phyloP scores from a whole-genome alignment of 2,329 filamentous ascomycete genomes.

The Trichoderma koningiopsis region DNA sequence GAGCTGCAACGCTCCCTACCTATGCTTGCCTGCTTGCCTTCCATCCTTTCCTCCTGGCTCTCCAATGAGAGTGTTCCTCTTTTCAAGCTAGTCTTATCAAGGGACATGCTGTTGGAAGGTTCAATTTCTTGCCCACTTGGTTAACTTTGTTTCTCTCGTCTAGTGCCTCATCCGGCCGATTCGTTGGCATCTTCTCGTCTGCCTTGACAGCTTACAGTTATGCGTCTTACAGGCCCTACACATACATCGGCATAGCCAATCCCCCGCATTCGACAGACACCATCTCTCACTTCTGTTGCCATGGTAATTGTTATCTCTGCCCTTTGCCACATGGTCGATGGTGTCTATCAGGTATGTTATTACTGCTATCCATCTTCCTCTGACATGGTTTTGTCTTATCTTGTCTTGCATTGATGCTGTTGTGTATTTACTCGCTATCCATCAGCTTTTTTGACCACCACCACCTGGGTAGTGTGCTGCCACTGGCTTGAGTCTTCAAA shows the following conservation, averaged over 20 bases:
- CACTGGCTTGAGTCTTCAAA: neutral
- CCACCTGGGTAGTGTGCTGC: neutral
- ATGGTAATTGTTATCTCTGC: neutral
- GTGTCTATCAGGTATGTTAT: neutral
- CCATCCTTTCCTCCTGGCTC: neutral
- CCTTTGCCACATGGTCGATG: neutral
- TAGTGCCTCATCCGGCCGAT: conserved; percentile 3
- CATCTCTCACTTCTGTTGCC: neutral
- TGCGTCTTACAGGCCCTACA: neutral
- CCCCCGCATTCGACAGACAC: conserved; percentile 18
- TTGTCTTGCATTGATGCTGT: neutral
- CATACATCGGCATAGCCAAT: neutral
- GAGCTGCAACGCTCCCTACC: conserved; percentile 14
- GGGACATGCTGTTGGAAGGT: conserved; percentile 1
- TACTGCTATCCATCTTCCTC: neutral
- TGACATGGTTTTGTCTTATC: neutral
- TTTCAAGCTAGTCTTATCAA: conserved; percentile 12
- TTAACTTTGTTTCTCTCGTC: neutral
- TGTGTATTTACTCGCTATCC: neutral
- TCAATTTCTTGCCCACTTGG: neutral
- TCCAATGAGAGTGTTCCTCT: neutral
- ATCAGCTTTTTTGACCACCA: neutral
- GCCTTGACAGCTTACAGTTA: conserved; percentile 4
- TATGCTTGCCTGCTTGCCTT: neutral
- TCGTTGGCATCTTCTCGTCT: neutral